Conservation (phyloP, 257 asterid species). For the Penstemon davidsonii region DNA sequence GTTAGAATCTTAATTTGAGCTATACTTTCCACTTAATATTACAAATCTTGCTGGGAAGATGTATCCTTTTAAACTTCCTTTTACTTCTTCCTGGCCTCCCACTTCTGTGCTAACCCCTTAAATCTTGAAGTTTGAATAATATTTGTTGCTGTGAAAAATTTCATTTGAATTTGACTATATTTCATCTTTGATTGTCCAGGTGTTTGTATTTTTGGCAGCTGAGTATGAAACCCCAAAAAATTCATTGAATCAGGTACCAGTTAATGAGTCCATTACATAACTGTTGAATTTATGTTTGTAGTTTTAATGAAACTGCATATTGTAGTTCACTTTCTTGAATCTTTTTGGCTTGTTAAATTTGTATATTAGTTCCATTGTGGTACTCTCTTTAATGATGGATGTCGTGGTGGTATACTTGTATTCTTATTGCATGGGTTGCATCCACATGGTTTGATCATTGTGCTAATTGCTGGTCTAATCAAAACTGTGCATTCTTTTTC, state of each 20-base stretch:
- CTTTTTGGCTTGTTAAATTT: neutral
- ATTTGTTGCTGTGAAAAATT: neutral
- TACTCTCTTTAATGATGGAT: no score
- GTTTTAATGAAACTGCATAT: neutral
- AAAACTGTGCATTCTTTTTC: no score
- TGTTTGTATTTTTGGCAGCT: slow-evolving; percentile 93
- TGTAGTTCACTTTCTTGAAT: neutral
- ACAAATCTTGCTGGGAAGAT: neutral
- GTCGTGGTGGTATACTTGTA: no score
- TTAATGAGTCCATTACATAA: slow-evolving; percentile 14
- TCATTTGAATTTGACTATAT: neutral
- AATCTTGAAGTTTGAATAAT: no score
- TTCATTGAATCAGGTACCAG: slow-evolving; percentile 73
- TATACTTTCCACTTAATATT: neutral
- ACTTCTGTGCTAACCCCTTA: neutral
- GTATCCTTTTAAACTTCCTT: neutral
- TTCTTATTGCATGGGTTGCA: no score
- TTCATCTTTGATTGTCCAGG: slow-evolving; percentile 47
- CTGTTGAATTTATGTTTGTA: neutral
- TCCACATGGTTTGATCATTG: no score
- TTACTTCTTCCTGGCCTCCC: neutral
- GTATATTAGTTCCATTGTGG: no score
- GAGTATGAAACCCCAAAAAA: slow-evolving; percentile 89
- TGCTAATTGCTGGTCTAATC: no score
- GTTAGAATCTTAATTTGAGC: slow-evolving; percentile 9